Percentiles rank a stretch among this genome's conserved stretches.
Conservation (phyloP, 345 rosid genomes). For the Microcos paniculata region DNA sequence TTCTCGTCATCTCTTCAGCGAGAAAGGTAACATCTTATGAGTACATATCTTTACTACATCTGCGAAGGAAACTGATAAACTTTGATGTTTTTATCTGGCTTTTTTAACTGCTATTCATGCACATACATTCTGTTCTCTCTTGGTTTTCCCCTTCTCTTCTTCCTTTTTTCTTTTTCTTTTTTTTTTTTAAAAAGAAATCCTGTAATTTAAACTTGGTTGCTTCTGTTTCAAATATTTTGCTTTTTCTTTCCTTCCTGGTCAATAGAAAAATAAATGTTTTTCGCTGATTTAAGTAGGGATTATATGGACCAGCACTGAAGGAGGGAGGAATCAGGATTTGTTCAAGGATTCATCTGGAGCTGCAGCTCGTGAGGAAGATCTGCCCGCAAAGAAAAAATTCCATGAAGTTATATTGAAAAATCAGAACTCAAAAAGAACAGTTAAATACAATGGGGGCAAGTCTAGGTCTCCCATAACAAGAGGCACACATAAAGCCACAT, state of each 20-base stretch:
- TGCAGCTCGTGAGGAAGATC: slow-evolving; percentile 22
- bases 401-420: slow-evolving; percentile 55
- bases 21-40: slow-evolving; percentile 47
- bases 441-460: slow-evolving; percentile 22
- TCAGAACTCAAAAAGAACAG: slow-evolving; percentile 25
- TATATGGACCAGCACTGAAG: slow-evolving; percentile 34
- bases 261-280: neutral
- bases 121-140: neutral
- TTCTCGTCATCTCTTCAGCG: slow-evolving; percentile 46
- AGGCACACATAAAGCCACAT: slow-evolving; percentile 24
- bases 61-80: neutral
- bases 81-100: neutral
- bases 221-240: neutral
- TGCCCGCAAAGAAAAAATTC: slow-evolving; percentile 35
- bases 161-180: neutral
- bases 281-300: slow-evolving; percentile 43
- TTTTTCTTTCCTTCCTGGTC: neutral
- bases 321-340: slow-evolving; percentile 30
- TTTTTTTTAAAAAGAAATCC: neutral
- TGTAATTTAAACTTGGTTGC: neutral
- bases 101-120: neutral
- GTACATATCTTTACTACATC: neutral
- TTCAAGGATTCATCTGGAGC: slow-evolving; percentile 25
- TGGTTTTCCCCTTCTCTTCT: neutral
- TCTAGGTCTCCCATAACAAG: slow-evolving; percentile 22